Conservation (phyloP, 495 filamentous ascomycete genomes). For the Tuber indicum region DNA sequence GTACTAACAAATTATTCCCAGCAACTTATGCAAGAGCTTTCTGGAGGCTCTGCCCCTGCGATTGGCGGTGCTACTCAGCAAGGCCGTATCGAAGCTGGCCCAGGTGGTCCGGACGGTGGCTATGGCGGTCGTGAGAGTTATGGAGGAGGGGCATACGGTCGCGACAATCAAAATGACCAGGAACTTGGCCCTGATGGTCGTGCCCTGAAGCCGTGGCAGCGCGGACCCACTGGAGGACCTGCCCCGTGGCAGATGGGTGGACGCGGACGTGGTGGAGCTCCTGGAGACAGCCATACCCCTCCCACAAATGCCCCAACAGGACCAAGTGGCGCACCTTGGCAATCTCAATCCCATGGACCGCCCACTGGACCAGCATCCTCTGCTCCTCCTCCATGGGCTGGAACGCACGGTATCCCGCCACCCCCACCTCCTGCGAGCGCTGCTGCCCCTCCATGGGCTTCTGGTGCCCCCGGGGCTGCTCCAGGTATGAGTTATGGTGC, state of each 20-base stretch:
- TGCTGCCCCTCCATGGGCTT: constrained; percentile 34
- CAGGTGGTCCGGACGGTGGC: constrained; percentile 49
- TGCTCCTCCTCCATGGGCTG: constrained; percentile 30
- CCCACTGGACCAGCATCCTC: constrained; percentile 33
- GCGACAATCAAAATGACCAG: constrained; percentile 42
- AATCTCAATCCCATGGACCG: constrained; percentile 41
- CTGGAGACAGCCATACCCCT: constrained; percentile 32
- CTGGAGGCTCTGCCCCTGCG: constrained; percentile 61
- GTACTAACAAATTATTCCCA: constrained; percentile 47
- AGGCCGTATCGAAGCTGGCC: constrained; percentile 75
- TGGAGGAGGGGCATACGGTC: constrained; percentile 42
- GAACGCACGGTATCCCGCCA: constrained; percentile 31
- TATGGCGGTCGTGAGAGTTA: constrained; percentile 45
- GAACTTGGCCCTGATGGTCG: constrained; percentile 49
- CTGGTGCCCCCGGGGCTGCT: constrained; percentile 38
- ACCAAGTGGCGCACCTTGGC: constrained; percentile 45
- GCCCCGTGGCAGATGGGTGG: constrained; percentile 62
- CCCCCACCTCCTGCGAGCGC: constrained; percentile 29
- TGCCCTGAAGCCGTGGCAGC: constrained; percentile 80
- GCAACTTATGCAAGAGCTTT: constrained; percentile 98
- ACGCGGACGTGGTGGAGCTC: constrained; percentile 25
- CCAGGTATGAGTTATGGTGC: constrained; percentile 41
- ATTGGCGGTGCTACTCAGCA: constrained; percentile 58
- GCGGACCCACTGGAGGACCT: constrained; percentile 76
- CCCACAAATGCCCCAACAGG: constrained; percentile 37